Evolutionary conservation across 2,329 filamentous ascomycete species (phyloP), one percentile per base, ranked within the genome.

Genomic region (Alternaria gansuensis): DNA sequence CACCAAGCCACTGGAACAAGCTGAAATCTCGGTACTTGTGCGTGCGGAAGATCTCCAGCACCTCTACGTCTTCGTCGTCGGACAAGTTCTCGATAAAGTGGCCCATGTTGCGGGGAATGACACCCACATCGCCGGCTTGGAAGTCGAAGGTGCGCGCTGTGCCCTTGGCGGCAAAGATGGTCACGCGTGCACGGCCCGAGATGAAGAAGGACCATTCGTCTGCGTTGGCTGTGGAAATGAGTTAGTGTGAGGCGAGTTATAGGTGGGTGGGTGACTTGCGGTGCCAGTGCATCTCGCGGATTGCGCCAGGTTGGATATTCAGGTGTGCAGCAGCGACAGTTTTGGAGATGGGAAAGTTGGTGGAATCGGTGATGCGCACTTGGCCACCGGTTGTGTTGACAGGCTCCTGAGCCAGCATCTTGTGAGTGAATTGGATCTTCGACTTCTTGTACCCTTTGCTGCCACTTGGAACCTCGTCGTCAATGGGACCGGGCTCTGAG

Each of bases 161-260:
- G 28, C 87, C 86, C 66, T 90, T 85, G 2, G 89, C 84, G 0
- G 85, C 88, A 71, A 93, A 93, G 64, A 93, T 85, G 13, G 90
- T 93, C 13, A 92, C 85, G 31, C 90, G 85, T 0, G 89, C 91
- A 39, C 86, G 85, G 0, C 91, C 91, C 26, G 80, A 79, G 73
- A 93, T 85, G 80, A 93, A 92, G 77, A 90, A 93, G 6, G 87
- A 90, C 90, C 90, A 93, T 75, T 93, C 90, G 69, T 93, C 90
- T 11, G 89, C 89, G 43, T 86, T 87, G 40, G 68, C 60, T 71
- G 53, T 10, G n/a, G 9, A 2, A 41, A 2, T 11, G 28, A 3
- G 54, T 62, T 46, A 60, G 55, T 48, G n/a, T 13, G 14, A 6
- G 14, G 21, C 4, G 4, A 5, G 5, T 34, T 5, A 29, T 10